Conservation (phyloP, 1,284 basidiomycete species). For the Hemileia vastatrix region DNA sequence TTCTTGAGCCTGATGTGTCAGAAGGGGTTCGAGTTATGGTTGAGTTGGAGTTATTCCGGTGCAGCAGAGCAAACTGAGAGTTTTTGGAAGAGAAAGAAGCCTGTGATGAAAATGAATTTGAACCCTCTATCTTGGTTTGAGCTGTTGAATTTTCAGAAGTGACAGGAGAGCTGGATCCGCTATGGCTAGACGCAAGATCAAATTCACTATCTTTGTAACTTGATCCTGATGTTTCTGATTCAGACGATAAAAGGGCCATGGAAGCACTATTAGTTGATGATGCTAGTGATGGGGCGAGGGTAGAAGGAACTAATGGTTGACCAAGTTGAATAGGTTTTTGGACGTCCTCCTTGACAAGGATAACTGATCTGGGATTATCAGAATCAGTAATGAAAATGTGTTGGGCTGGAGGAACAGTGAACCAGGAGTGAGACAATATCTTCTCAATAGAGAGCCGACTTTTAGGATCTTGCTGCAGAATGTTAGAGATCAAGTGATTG, state of each 20-base stretch:
- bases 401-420: slow-evolving; percentile 50
- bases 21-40: slow-evolving; percentile 17
- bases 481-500: slow-evolving; percentile 63
- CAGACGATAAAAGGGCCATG: neutral
- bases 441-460: slow-evolving; percentile 69
- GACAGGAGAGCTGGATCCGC: slow-evolving; percentile 33
- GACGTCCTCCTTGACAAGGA: slow-evolving; percentile 42
- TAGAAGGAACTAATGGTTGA: slow-evolving; percentile 30
- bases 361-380: slow-evolving; percentile 15
- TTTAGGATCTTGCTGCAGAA: slow-evolving; percentile 69
- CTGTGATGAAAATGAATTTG: slow-evolving; percentile 14
- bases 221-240: slow-evolving; percentile 26
- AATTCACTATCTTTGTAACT: slow-evolving; percentile 34
- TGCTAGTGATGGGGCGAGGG: slow-evolving; percentile 27
- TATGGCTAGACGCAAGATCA: slow-evolving; percentile 33
- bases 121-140: slow-evolving; percentile 26
- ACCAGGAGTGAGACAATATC: slow-evolving; percentile 86
- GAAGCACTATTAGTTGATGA: neutral
- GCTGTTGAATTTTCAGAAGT: slow-evolving; percentile 29
- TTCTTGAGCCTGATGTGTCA: neutral
- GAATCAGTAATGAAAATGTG: slow-evolving; percentile 29
- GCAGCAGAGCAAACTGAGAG: neutral
- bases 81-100: slow-evolving; percentile 4
- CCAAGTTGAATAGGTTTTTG: slow-evolving; percentile 34
- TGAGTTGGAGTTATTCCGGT: slow-evolving; percentile 20